Percentiles rank a stretch among this genome's conserved stretches.
Evolutionary conservation across 2,329 filamentous ascomycete species (phyloP).

Genomic region (Macroventuria anomochaeta): DNA sequence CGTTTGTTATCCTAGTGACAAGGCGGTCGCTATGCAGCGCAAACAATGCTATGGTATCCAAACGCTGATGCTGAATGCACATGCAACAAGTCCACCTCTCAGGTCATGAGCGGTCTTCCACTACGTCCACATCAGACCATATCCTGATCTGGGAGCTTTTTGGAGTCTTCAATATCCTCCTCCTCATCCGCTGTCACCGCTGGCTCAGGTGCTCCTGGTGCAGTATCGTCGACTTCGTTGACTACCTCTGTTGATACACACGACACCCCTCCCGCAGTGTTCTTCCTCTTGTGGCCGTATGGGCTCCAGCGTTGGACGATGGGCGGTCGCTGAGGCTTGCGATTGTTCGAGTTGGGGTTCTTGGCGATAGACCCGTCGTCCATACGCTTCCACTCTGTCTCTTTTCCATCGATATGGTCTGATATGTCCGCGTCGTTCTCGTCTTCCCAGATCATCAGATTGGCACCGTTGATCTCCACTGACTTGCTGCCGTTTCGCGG

Average conservation of each 20-base stretch:
- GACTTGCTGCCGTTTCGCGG: slow-evolving; percentile 48
- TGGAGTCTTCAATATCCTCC: slow-evolving; percentile 7
- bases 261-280: slow-evolving; percentile 23
- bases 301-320: slow-evolving; percentile 43
- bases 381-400: slow-evolving; percentile 47
- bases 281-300: slow-evolving; percentile 41
- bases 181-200: background rate
- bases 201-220: slow-evolving; percentile 12
- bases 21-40: slow-evolving; percentile 7
- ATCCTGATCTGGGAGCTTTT: slow-evolving; percentile 25
- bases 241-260: slow-evolving; percentile 34
- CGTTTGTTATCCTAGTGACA: slow-evolving; percentile 10
- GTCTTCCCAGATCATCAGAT: slow-evolving; percentile 51
- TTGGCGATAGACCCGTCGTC: slow-evolving; percentile 48
- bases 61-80: slow-evolving; percentile 26
- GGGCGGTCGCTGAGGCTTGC: slow-evolving; percentile 35
- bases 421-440: slow-evolving; percentile 49
- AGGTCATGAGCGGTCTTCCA: background rate
- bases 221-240: slow-evolving; percentile 19
- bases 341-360: slow-evolving; percentile 44
- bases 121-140: slow-evolving; percentile 8
- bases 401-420: slow-evolving; percentile 45
- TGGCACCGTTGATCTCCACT: slow-evolving; percentile 47
- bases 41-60: slow-evolving; percentile 23
- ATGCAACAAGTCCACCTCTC: slow-evolving; percentile 11